Evolutionary conservation across 257 asterid genomes (phyloP).

Genomic region (Linaria vulgaris): DNA sequence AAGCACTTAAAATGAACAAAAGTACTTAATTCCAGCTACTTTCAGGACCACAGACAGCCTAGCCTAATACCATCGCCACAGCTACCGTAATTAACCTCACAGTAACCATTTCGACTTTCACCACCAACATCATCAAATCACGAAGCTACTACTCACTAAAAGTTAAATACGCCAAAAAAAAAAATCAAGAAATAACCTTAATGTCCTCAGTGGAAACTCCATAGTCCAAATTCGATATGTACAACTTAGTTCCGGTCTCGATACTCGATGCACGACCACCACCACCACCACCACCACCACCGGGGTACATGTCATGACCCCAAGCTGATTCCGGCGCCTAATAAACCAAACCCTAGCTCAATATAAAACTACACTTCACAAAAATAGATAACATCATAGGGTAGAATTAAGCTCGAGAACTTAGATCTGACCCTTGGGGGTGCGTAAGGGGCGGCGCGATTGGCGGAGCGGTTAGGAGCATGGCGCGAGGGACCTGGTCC

Average conservation of each 20-base stretch:
- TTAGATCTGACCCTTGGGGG: slow-evolving; percentile 66
- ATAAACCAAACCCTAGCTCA: too few species aligned
- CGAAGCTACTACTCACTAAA: too few species aligned
- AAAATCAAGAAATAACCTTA: slow-evolving; percentile 41
- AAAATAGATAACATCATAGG: slow-evolving; percentile 16
- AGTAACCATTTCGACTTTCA: too few species aligned
- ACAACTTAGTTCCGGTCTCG: slow-evolving; percentile 94
- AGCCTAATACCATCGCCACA: too few species aligned
- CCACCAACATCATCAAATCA: too few species aligned
- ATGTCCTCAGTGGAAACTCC: slow-evolving; percentile 90
- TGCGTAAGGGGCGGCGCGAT: slow-evolving; percentile 67
- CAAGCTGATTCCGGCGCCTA: slow-evolving; percentile 91
- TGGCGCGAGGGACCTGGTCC: slow-evolving; percentile 88
- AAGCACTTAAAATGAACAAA: too few species aligned
- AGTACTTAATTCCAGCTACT: too few species aligned
- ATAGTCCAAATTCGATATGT: slow-evolving; percentile 85
- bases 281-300: slow-evolving; percentile 37
- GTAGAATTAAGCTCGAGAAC: neutral
- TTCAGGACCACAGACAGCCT: too few species aligned
- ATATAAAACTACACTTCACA: too few species aligned
- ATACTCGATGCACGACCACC: slow-evolving; percentile 57
- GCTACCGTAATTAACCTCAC: too few species aligned
- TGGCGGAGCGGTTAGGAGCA: slow-evolving; percentile 49
- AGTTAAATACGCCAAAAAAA: too few species aligned
- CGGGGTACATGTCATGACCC: slow-evolving; percentile 76